Base-by-base conservation (phyloP, 371 early-diverging fungal genomes). In the Batrachochytrium dendrobatidis region DNA sequence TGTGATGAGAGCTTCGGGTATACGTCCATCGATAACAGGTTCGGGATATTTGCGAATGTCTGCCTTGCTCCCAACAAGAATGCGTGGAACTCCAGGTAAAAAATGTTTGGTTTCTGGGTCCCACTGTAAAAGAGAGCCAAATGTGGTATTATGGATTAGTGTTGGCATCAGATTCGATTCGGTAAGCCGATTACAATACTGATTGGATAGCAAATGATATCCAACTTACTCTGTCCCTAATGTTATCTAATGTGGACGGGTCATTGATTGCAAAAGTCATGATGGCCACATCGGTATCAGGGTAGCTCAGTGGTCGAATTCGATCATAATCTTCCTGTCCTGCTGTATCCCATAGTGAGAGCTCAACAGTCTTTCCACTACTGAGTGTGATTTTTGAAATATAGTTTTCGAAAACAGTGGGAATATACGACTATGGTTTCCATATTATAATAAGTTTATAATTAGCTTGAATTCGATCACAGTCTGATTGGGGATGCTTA, bases 261-360 rank as follows among this genome's bases (percentile, higher is more conserved):
- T 66, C 57, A 33, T 50, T 51, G 34, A 74, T 46, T 0, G 68
- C 34, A 45, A 63, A 77, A 1, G 56, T 17, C 10, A 97, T 87
- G 59, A 96, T 75, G 61, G 95, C 89, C 63, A 95, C 92, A 76
- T 98, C 92, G 55, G 93, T 88, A 72, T 95, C 94, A 30, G 97
- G 92, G 74, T 97, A 98, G 39, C 91, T 90, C 58, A 97, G 82
- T 25, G 97, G 96, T 57, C 98, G 86, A 67, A 98, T 86, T 63
- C 97, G 89, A 70, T 94, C 92, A 64, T 91, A 92, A 66, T 92
- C 90, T 73, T 95, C 94, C 66, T 94, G 96, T 73, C 94, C 95
- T 33, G 99, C 97, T 22, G 99, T 97, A 83, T 99, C 98, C 97
- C 97, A 95, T 34, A 97, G 75, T 26, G 93, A 89, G 35, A 98